Evolutionary conservation across 2,329 filamentous ascomycete species (phyloP), one percentile per base, ranked within the genome.

Genomic region (Cladosporium sp.): DNA sequence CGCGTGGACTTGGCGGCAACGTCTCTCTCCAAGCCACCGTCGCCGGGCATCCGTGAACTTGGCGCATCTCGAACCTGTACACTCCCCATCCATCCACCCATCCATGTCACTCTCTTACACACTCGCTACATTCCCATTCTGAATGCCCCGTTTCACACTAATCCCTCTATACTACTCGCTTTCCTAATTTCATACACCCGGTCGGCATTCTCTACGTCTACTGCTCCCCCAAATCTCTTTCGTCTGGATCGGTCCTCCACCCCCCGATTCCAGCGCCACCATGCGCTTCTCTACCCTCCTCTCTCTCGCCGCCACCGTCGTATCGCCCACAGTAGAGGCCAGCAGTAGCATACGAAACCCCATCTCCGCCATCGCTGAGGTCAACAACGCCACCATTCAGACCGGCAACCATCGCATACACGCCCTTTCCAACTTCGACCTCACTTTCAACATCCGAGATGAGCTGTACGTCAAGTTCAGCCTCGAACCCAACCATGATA

Each of bases 401-500:
- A 88, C 90, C 0, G 83, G 85, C 13, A 86, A 85, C 39, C 82
- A 88, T 65, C 83, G 85, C 52, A 81, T 95, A 40, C 84, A 93
- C 64, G 84, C 90, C 42, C 75, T 86, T 50, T 92, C 90, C 12
- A 74, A 82, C 18, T 98, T 98, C 68, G 88, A 95, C 61, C 73
- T 98, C 54, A 84, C 81, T 25, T 96, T 98, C 67, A 76, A 81
- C 51, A 72, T 95, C 30, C 73, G 80, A 53, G 76, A 79, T 47
- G 72, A 78, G 53, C 79, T 90, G 56, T 79, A 82, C 58, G 76
- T 97, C 61, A 88, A 89, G 57, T 78, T 98, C 46, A 78, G 80
- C 49, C 78, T 98, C 42, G 84, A 93, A 65, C 93, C 93, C 3
- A 97, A 97, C 66, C 82, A 95, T 72, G 88, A 97, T 69, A 83